Base-by-base conservation (phyloP, 2,329 filamentous ascomycete species). In the Fusarium zealandicum region DNA sequence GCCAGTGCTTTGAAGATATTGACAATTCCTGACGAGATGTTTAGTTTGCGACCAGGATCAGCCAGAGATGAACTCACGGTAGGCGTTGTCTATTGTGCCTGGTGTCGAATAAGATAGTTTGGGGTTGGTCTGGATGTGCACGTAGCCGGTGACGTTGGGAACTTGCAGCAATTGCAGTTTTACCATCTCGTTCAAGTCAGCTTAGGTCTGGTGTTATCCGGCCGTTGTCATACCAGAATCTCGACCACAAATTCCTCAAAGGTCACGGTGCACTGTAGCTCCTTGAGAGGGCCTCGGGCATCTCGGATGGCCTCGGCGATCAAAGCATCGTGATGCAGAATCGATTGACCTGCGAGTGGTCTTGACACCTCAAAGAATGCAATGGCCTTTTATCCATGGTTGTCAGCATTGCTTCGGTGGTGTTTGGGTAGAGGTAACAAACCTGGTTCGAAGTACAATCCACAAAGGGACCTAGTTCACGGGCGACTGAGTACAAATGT, bases 81-180 rank as follows among this genome's bases (percentile, higher is more conserved):
- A 67, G 5, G 80, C 82, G 57, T 84, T 82, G 3, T 71, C 67
- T 2, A 84, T 67, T 0, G 78, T 86, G 42, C 78, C 79, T 2
- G 73, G 61, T 0, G 74, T 76, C 1, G 78, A 78, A 58, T 83
- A 84, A 0, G 81, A 77, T 43, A 80, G 76, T 46, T 79, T 78
- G 0, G 85, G 82, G 51, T 87, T 86, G 5, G 80, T 83, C 66
- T 86, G 83, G n/a, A 87, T 73, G 63, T 85, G 84, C 0, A 84
- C 75, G 42, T 73, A 78, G 5, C 82, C 82, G 1, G 70, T 78
- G 39, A 86, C 69, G 40, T 82, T 70, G 0, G 77, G 75, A 0
- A 76, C 72, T 31, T 86, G 81, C n/a, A 67, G 71, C 2, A 85
- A 68, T 18, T 82, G 79, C 16, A 87, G 69, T 60, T 77, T 80